A percentile compares a stretch with the other conserved stretches of the same genome.
These are phyloP conservation scores for Chlorella vulgaris DNA, from an alignment of 139 green algal species.

Conservation along the genomic window DNA sequence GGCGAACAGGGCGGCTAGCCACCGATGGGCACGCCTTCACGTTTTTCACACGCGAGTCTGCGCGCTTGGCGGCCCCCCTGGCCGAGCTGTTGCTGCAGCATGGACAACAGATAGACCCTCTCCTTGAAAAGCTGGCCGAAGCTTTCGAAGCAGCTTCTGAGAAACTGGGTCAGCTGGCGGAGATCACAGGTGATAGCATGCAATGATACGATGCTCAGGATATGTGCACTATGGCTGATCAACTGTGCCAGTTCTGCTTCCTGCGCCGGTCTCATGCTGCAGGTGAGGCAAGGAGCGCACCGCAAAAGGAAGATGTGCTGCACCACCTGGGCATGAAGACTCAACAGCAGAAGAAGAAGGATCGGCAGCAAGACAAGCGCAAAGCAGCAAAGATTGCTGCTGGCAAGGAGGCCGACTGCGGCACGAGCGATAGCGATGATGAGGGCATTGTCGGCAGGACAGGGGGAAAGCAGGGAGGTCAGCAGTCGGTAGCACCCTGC, in stretches of 20 bases:
- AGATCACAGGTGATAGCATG: constrained; percentile 3
- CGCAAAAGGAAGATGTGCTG: constrained; percentile 33
- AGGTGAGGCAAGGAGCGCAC: constrained; percentile 39
- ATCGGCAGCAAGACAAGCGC: neutral
- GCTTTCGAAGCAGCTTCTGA: constrained; percentile 56
- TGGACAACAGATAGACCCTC: constrained; percentile 72
- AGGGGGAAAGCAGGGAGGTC: neutral
- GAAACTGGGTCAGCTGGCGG: constrained; percentile 41
- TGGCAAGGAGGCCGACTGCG: constrained; percentile 12
- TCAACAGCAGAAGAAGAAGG: constrained; percentile 26
- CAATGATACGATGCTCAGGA: no score
- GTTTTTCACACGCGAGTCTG: constrained; percentile 87
- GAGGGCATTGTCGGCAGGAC: neutral
- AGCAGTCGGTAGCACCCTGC: constrained; percentile 21
- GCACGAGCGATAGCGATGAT: neutral
- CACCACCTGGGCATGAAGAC: constrained; percentile 32
- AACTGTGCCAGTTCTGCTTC: neutral
- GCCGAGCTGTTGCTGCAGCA: constrained; percentile 64
- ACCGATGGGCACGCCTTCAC: constrained; percentile 82
- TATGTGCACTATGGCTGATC: neutral
- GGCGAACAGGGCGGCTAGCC: constrained; percentile 88
- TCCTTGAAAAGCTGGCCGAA: constrained; percentile 74
- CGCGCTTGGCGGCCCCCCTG: constrained; percentile 63
- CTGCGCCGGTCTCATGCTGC: neutral
- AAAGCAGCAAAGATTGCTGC: constrained; percentile 7